Evolutionary conservation across 192 early-diverging fungal species (phyloP).

Genomic region (Lunasporangiospora selenospora): DNA sequence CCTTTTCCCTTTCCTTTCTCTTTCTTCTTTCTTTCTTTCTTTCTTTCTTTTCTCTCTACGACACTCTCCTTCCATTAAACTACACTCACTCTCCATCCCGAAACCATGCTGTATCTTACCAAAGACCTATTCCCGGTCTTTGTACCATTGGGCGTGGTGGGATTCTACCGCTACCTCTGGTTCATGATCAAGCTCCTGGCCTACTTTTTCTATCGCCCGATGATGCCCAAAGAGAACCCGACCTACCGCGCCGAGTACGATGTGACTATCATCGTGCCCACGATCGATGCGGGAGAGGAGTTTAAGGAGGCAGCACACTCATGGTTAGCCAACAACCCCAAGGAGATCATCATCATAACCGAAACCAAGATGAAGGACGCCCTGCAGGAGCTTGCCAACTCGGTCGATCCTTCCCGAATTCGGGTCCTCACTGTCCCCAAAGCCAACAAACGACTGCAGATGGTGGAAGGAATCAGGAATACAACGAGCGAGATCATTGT

Average conservation of each 20-base stretch:
- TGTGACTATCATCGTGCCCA: constrained; percentile 77
- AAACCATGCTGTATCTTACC: constrained; percentile 71
- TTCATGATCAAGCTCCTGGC: constrained; percentile 69
- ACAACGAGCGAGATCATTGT: constrained; percentile 68
- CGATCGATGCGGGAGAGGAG: constrained; percentile 78
- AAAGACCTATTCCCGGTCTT: constrained; percentile 72
- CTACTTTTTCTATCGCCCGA: constrained; percentile 67
- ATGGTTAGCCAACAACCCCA: constrained; percentile 69
- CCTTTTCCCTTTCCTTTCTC: too few species aligned
- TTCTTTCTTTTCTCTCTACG: not conserved
- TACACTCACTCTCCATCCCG: not conserved
- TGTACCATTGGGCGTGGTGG: constrained; percentile 73
- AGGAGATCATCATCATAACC: constrained; percentile 76
- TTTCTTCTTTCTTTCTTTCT: not conserved
- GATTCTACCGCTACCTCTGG: constrained; percentile 77
- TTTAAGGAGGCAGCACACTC: constrained; percentile 70
- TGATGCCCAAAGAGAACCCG: constrained; percentile 61
- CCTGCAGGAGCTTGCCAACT: constrained; percentile 62
- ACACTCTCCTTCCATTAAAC: not conserved
- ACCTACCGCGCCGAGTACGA: constrained; percentile 63
- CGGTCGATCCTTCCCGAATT: constrained; percentile 63
- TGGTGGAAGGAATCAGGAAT: constrained; percentile 71
- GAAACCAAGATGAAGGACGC: constrained; percentile 58
- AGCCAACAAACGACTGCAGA: constrained; percentile 73
- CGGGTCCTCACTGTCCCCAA: constrained; percentile 62